Conservation (phyloP, 768 basidiomycete species). For the button mushroom (Agaricus bisporus) region DNA sequence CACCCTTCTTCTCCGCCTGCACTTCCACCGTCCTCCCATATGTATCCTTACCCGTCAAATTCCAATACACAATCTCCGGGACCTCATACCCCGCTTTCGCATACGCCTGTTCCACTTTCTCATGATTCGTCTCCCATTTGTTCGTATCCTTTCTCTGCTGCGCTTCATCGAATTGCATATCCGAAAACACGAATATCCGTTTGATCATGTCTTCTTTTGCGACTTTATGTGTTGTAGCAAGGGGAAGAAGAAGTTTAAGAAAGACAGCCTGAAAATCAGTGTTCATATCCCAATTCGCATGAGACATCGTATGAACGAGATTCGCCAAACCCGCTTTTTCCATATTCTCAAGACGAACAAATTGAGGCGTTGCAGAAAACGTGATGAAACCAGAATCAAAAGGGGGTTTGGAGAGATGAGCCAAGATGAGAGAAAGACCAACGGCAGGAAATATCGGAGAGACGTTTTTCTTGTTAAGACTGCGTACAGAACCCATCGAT, state of each 20-base stretch:
- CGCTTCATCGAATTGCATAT: conserved; percentile 67
- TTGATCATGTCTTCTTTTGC: conserved; percentile 68
- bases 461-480: conserved; percentile 9
- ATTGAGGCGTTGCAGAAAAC: conserved; percentile 47
- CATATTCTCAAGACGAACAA: conserved; percentile 40
- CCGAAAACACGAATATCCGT: conserved; percentile 68
- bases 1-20: conserved; percentile 47
- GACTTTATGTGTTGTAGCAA: conserved; percentile 51
- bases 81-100: conserved; percentile 59
- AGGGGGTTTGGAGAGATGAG: conserved; percentile 55
- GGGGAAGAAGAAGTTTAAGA: conserved; percentile 52
- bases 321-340: conserved; percentile 26
- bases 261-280: conserved; percentile 63
- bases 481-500: conserved; percentile 48
- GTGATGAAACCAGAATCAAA: conserved; percentile 66
- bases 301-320: conserved; percentile 30
- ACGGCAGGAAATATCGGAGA: conserved; percentile 56
- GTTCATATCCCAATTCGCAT: conserved; percentile 44
- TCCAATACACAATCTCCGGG: conserved; percentile 73
- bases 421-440: conserved; percentile 60
- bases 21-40: conserved; percentile 41
- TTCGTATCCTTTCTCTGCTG: neutral
- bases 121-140: conserved; percentile 59
- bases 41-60: conserved; percentile 30
- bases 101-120: conserved; percentile 49